Evolutionary conservation across 2,329 filamentous ascomycete species (phyloP), one percentile per base, ranked within the genome.

Genomic region (Exophiala xenobiotica): DNA sequence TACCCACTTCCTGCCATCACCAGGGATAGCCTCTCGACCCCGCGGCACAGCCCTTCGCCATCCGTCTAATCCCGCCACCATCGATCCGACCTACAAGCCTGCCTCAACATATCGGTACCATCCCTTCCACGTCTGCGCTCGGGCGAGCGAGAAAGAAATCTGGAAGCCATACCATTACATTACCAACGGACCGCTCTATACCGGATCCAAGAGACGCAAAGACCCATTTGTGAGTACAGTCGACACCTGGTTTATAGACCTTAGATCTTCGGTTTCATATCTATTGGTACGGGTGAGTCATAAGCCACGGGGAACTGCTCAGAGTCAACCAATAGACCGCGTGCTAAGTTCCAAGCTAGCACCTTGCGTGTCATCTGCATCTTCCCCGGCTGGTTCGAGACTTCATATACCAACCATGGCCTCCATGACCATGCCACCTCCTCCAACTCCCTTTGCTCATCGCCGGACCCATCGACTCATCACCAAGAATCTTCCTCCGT

Each of bases 371-470:
- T 58, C 55, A 58, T 55, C 55, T 58, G 55, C 55, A 41, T 40
- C 48, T 45, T 49, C 43, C 52, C 43, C 35, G 48, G 31, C 46
- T 46, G 42, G 49, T 43, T 50, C 46, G 22, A 55, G 49, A 40
- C 24, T 53, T 54, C 42, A 55, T 55, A 58, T 58, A 58, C 46
- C 49, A 48, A 55, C 45, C 49, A 59, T 59, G 56, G 49, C 55
- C 35, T 54, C 56, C 38, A 46, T 51, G 8, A 40, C 51, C 39
- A 59, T 61, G 58, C 53, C 58, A 39, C 58, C 56, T 51, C 39
- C 51, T 63, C 26, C 54, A 61, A 33, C 57, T 47, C 51, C 61
- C 40, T 56, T 63, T 43, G 50, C 61, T 59, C 61, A 62, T 58
- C 61, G 61, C 27, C 61, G 61, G 12, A 54, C 58, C 31, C 56